A percentile compares a stretch with the other conserved stretches of the same genome.
Evolutionary conservation across 495 filamentous ascomycete genomes (phyloP).

Genomic region (Trypethelium eluteriae): DNA sequence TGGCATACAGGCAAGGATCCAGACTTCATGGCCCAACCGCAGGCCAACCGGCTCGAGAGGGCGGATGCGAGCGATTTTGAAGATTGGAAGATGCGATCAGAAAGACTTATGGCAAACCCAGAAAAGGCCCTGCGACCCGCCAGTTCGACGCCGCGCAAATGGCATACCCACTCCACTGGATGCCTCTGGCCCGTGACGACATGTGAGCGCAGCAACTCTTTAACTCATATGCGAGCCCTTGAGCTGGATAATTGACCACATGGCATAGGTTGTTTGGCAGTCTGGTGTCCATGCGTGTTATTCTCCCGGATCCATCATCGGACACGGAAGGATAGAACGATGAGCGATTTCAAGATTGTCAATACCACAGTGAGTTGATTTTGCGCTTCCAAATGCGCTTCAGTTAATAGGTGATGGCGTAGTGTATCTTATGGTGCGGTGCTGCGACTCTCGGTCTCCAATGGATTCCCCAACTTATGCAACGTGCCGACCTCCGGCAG

Average conservation of each 20-base stretch:
- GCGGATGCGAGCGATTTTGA: neutral
- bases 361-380: neutral
- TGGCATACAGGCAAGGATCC: neutral
- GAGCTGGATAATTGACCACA: neutral
- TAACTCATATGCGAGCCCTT: neutral
- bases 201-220: neutral
- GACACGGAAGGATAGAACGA: neutral
- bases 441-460: neutral
- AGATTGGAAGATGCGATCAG: neutral
- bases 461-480: conserved; percentile 10
- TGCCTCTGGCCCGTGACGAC: neutral
- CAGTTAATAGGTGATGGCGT: neutral
- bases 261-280: neutral
- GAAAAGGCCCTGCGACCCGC: neutral
- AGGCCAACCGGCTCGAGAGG: neutral
- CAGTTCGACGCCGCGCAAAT: neutral
- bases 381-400: neutral
- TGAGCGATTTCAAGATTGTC: neutral
- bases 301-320: conserved; percentile 5
- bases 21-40: neutral
- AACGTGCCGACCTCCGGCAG: conserved; percentile 1
- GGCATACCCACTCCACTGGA: neutral
- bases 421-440: conserved; percentile 6
- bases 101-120: neutral
- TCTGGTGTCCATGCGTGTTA: neutral